Evolutionary conservation across 1,284 basidiomycete species (phyloP), one percentile per base, ranked within the genome.

Genomic region (Pseudozyma pruni): DNA sequence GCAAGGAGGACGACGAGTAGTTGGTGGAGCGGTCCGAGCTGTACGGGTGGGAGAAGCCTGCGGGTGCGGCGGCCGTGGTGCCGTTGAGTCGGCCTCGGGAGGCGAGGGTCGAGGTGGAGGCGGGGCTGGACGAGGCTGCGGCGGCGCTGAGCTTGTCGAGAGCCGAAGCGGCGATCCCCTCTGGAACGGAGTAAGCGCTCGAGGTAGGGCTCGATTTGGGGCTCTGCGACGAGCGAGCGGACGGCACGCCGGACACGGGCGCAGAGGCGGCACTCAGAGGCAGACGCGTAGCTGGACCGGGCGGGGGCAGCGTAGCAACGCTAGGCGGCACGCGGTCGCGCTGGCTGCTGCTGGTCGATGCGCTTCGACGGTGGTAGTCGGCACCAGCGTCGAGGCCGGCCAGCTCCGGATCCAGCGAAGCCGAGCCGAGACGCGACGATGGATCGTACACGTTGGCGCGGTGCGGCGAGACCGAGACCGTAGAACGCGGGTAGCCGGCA

Each of bases 11-110:
- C 7, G 58, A 50, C 25, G 51, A 42, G 37, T 54, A 58, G 64
- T 67, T 72, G 44, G 70, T 72, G 3, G 64, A 68, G 4, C 70
- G 63, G 25, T 72, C 70, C 33, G 70, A 72, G 41, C 64, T 68
- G 64, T 72, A 72, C 4, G 70, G 70, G 22, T 72, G 70, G 33
- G 68, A 64, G 34, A 67, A 72, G 25, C 39, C 58, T 9, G 62
- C 41, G 10, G 67, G 33, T 1, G 59, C 37, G 8, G 33, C 40
- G 10, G 57, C 39, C 14, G 46, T 34, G 20, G 51, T 27, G 22
- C 57, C 49, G 46, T 52, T 51, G 31, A 64, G 51, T 16, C 70
- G 59, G 14, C 61, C 60, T 10, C 63, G 63, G 16, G 68, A 47
- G 17, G 59, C 54, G 8, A 66, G 20, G 6, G 54, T 49, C 4